These are phyloP conservation scores for Talaromyces thailandensis DNA, from an alignment of 495 filamentous ascomycete species.

Conservation along the genomic window DNA sequence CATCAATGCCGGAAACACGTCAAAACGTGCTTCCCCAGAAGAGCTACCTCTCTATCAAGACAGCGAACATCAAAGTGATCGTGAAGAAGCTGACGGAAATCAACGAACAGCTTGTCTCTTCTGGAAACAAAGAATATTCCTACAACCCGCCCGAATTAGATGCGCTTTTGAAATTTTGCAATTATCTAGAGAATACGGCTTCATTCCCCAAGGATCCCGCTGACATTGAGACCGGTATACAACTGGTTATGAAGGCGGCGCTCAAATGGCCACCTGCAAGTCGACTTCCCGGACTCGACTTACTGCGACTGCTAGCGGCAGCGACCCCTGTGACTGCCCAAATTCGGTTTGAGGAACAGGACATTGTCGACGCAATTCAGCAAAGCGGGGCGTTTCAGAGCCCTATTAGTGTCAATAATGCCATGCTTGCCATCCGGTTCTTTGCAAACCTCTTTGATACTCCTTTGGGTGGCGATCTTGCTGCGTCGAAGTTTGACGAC, in stretches of 20 bases:
- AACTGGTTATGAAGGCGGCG: conserved; percentile 54
- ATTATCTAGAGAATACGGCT: conserved; percentile 45
- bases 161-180: conserved; percentile 43
- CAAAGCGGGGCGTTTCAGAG: conserved; percentile 47
- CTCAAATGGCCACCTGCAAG: conserved; percentile 70
- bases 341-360: conserved; percentile 47
- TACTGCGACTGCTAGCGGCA: conserved; percentile 69
- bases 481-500: conserved; percentile 47
- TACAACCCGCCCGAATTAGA: conserved; percentile 63
- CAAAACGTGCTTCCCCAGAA: conserved; percentile 71
- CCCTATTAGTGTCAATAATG: conserved; percentile 56
- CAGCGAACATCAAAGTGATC: conserved; percentile 54
- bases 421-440: conserved; percentile 76
- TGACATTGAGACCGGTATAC: conserved; percentile 37
- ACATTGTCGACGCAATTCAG: conserved; percentile 34
- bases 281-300: conserved; percentile 75
- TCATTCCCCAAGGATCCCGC: conserved; percentile 21
- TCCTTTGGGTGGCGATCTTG: conserved; percentile 55
- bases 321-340: conserved; percentile 52
- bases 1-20: conserved; percentile 28
- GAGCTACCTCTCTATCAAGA: conserved; percentile 65
- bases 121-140: conserved; percentile 63
- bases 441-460: conserved; percentile 86
- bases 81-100: conserved; percentile 65
- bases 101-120: conserved; percentile 55